A percentile compares a stretch with the other conserved stretches of the same genome.
Conservation (phyloP, 164 flowering plant species). For the Malania oleifera region DNA sequence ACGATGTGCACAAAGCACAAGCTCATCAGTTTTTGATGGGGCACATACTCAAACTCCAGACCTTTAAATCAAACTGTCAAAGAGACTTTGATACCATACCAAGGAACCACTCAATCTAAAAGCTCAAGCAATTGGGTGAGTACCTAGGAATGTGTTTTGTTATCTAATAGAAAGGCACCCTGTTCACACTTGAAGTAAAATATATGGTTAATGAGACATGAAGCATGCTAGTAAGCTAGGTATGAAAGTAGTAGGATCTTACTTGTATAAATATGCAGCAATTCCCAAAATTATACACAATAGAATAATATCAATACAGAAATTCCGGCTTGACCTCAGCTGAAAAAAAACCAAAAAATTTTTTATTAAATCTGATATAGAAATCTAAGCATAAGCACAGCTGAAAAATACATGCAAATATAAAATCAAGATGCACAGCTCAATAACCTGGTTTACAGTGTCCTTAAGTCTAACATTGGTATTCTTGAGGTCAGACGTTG, state of each 20-base stretch:
- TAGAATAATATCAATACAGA: constrained; percentile 89
- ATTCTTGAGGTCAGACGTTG: constrained; percentile 86
- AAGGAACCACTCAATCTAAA: too few species aligned
- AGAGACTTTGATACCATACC: too few species aligned
- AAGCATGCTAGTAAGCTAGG: not conserved
- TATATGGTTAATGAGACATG: not conserved
- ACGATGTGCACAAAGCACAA: too few species aligned
- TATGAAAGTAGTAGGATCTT: constrained; percentile 26
- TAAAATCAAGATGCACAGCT: constrained; percentile 7
- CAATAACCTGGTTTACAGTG: constrained; percentile 77
- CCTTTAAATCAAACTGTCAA: too few species aligned
- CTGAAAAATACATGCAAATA: constrained; percentile 2
- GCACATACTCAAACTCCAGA: too few species aligned
- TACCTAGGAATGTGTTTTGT: too few species aligned
- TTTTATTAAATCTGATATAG: constrained; percentile 12
- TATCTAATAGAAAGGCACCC: too few species aligned
- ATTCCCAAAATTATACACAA: constrained; percentile 84
- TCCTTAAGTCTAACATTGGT: constrained; percentile 94
- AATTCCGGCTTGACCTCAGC: constrained; percentile 91
- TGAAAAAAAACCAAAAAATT: constrained; percentile 31
- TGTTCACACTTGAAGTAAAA: not conserved
- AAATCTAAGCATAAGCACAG: not conserved
- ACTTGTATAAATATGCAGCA: constrained; percentile 96
- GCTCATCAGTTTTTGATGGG: not conserved
- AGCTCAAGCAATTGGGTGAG: too few species aligned